These are phyloP conservation scores for Trapa bicornis DNA, from an alignment of 345 rosid species.

Conservation along the genomic window DNA sequence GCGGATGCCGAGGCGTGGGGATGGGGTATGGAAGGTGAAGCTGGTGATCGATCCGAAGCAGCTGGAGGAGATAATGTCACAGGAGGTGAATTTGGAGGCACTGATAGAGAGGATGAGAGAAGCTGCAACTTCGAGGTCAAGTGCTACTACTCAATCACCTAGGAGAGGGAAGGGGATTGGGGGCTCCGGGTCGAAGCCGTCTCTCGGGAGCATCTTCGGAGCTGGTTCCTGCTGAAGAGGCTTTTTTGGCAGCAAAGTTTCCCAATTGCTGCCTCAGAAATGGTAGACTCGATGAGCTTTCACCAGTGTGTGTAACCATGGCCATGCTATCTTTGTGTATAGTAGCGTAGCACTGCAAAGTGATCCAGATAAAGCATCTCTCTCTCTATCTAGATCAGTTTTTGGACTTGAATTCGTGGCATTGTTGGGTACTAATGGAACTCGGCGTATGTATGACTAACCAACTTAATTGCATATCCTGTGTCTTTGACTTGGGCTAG, in stretches of 20 bases:
- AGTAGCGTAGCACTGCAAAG: background rate
- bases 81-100: constrained; percentile 47
- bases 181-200: constrained; percentile 23
- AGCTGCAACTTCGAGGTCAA: constrained; percentile 33
- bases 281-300: background rate
- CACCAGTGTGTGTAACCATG: background rate
- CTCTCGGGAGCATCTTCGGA: constrained; percentile 15
- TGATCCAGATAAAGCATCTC: background rate
- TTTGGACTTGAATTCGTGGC: background rate
- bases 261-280: background rate
- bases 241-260: background rate
- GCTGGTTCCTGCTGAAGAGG: constrained; percentile 3
- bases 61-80: constrained; percentile 55
- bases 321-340: background rate
- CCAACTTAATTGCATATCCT: too few relatives aligned
- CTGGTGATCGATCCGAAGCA: constrained; percentile 44
- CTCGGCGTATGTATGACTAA: background rate
- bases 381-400: background rate
- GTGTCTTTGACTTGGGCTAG: too few relatives aligned
- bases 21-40: constrained; percentile 70
- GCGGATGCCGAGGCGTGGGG: constrained; percentile 38
- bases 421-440: background rate
- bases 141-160: constrained; percentile 7
- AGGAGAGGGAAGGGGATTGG: constrained; percentile 12
- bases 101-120: constrained; percentile 58